These are phyloP conservation scores for Debaryomycetaceae sp. DNA, from an alignment of 1,139 yeast genomes.

Conservation along the genomic window DNA sequence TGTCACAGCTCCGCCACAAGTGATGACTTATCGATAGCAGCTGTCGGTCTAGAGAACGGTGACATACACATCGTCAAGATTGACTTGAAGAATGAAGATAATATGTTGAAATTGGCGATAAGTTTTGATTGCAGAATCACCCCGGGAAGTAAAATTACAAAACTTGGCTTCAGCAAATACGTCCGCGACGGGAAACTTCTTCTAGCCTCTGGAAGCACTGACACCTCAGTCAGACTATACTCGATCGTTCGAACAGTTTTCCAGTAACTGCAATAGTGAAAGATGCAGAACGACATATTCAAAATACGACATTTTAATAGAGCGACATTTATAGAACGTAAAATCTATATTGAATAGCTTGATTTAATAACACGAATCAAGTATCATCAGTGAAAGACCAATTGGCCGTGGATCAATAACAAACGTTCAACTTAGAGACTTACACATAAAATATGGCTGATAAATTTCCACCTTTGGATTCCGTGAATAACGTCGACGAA, in stretches of 20 bases:
- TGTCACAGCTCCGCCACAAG: constrained; percentile 30
- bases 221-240: constrained; percentile 62
- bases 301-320: background rate
- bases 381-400: background rate
- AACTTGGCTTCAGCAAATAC: constrained; percentile 51
- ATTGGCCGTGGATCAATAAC: background rate
- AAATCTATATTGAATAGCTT: too few relatives aligned
- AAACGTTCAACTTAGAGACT: background rate
- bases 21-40: constrained; percentile 32
- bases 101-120: constrained; percentile 22
- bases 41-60: constrained; percentile 74
- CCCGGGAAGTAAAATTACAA: constrained; percentile 60
- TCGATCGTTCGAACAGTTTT: constrained; percentile 16
- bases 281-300: background rate
- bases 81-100: constrained; percentile 24
- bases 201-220: constrained; percentile 69
- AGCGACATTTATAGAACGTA: background rate
- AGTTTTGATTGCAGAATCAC: constrained; percentile 35
- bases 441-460: constrained; percentile 57
- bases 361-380: background rate
- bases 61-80: constrained; percentile 20
- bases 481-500: constrained; percentile 31
- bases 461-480: constrained; percentile 80
- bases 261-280: background rate
- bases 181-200: constrained; percentile 6